Base-by-base conservation (phyloP, 139 green algal genomes). In the Coelastrella sp. region DNA sequence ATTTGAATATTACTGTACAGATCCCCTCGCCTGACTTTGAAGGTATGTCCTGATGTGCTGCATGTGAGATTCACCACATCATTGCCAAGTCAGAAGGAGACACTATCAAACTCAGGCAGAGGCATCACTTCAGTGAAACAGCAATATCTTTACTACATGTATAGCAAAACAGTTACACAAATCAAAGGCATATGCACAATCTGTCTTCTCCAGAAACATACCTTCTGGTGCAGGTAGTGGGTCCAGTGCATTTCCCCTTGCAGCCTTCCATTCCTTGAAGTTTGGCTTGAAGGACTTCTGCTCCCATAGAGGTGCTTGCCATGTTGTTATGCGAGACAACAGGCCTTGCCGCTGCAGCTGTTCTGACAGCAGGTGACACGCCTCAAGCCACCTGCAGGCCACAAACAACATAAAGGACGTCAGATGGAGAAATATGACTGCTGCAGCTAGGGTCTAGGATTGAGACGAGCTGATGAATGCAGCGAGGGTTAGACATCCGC, bases 241-340 rank as follows among this genome's bases (percentile, higher is more conserved):
- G 10, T 49, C 25, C n/a, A 88, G 81, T 0, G 80, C 57, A 24
- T 66, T n/a, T 57, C 88, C 88, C 6, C 88, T 60, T 12, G 20
- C 17, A 11, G 35, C 27, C 20, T 56, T 65, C 88, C 88, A 91
- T 4, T 66, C 35, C 5, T 70, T 86, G 72, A 89, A 91, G 59
- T 91, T 88, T 15, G 81, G 68, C 22, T 83, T 72, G 81, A 91
- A 91, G 25, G n/a, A 27, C 8, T 8, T 24, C n/a, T 72, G 24
- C 8, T 78, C 66, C 78, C 80, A 91, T 9, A 91, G 70, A 24
- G 81, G 88, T 12, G 88, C 88, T 12, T 88, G 84, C 84, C 84
- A 88, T 20, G 25, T 88, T 73, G 58, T 88, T 4, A 88, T 88
- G 49, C 49, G 68, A 4, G 66, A 56, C 6, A 49, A 22, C 58